Conservation (phyloP, 495 filamentous ascomycete species). For the Chaetomium cochliodes region DNA sequence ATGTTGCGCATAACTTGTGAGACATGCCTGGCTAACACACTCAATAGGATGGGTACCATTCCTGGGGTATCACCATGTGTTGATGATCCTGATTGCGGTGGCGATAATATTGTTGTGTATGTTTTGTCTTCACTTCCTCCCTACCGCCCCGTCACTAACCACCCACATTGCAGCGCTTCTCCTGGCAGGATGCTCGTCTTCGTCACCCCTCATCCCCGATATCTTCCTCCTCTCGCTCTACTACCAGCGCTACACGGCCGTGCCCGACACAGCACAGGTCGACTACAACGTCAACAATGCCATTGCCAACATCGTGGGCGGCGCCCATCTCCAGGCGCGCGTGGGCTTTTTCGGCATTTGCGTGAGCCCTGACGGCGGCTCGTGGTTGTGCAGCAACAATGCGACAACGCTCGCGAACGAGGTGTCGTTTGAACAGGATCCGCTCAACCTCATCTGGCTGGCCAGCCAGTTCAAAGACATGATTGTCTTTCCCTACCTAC, state of each 20-base stretch:
- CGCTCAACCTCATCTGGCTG: conserved; percentile 77
- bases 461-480: conserved; percentile 76
- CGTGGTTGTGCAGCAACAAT: conserved; percentile 75
- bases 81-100: conserved; percentile 95
- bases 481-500: conserved; percentile 76
- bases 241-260: conserved; percentile 64
- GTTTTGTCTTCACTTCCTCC: conserved; percentile 33
- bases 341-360: conserved; percentile 75
- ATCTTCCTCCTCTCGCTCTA: conserved; percentile 80
- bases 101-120: conserved; percentile 93
- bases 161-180: conserved; percentile 57
- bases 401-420: conserved; percentile 69
- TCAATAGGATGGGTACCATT: conserved; percentile 79
- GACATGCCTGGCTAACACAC: conserved; percentile 25
- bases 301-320: conserved; percentile 71
- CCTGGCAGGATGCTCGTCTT: conserved; percentile 75
- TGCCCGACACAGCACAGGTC: conserved; percentile 74
- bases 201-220: conserved; percentile 69
- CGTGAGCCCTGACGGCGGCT: conserved; percentile 68
- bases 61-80: conserved; percentile 96
- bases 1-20: not conserved
- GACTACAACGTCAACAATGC: conserved; percentile 75
- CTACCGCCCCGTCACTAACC: conserved; percentile 8
- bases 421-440: conserved; percentile 68
- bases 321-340: conserved; percentile 63